A percentile compares a stretch with the other conserved stretches of the same genome.
Evolutionary conservation across 306 rosid genomes (phyloP).

Genomic region (Casuarina glauca): DNA sequence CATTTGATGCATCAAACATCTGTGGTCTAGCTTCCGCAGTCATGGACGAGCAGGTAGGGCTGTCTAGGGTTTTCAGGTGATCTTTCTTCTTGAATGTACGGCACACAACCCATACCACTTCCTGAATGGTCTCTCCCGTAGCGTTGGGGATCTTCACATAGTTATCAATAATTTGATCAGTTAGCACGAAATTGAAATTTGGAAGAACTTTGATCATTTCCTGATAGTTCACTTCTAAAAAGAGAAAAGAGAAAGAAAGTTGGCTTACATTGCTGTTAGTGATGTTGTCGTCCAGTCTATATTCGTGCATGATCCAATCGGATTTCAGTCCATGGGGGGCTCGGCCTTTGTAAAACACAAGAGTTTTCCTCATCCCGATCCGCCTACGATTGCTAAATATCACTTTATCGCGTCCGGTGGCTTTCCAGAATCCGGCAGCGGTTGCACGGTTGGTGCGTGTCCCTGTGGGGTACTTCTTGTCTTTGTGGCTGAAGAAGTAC

Average conservation of each 20-base stretch:
- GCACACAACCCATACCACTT: conserved; percentile 97
- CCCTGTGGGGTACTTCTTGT: conserved; percentile 96
- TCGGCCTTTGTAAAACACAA: conserved; percentile 90
- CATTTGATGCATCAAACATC: conserved; percentile 53
- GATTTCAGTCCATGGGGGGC: conserved; percentile 96
- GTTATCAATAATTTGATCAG: not conserved
- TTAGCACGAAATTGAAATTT: too few species aligned
- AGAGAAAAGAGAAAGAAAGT: not conserved
- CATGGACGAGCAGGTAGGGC: conserved; percentile 42
- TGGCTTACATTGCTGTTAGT: conserved; percentile 47
- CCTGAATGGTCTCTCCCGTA: conserved; percentile 63
- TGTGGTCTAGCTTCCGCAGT: conserved; percentile 44
- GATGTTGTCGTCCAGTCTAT: conserved; percentile 69
- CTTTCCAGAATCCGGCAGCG: conserved; percentile 93
- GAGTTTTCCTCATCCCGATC: conserved; percentile 95
- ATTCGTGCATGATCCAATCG: conserved; percentile 98
- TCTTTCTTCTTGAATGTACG: conserved; percentile 90
- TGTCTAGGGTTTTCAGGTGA: conserved; percentile 71
- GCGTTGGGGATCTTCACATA: conserved; percentile 40
- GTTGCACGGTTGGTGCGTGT: conserved; percentile 94
- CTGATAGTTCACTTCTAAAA: not conserved
- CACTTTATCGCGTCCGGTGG: conserved; percentile 91
- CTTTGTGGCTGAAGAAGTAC: conserved; percentile 97
- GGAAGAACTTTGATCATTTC: not conserved
- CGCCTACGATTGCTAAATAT: conserved; percentile 62